Evolutionary conservation across 1,284 basidiomycete genomes (phyloP).

Genomic region (Thecaphora thlaspeos): DNA sequence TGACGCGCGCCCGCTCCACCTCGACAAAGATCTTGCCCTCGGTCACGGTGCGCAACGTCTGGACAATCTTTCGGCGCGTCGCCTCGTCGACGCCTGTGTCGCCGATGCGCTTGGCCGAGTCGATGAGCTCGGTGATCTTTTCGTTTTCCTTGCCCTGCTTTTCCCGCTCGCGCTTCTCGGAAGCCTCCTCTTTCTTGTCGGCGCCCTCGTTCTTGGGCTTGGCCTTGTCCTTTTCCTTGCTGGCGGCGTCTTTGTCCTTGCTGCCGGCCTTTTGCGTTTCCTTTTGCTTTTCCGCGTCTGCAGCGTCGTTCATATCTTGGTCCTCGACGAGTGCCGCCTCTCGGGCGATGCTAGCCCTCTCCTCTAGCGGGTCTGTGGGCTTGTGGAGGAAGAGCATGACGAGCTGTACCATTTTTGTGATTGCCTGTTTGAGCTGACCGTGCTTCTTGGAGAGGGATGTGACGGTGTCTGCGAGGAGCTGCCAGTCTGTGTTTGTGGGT

Average conservation of each 20-base stretch:
- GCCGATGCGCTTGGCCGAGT: conserved; percentile 42
- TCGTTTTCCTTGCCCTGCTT: conserved; percentile 48
- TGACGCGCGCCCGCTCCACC: conserved; percentile 87
- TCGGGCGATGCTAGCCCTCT: conserved; percentile 65
- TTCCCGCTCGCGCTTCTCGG: conserved; percentile 37
- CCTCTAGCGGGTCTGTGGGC: conserved; percentile 61
- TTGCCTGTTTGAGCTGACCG: conserved; percentile 88
- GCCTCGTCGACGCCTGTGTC: conserved; percentile 36
- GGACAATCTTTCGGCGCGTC: conserved; percentile 56
- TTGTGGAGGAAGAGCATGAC: conserved; percentile 50
- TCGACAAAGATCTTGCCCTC: conserved; percentile 99
- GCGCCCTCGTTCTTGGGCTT: conserved; percentile 26
- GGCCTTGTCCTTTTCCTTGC: conserved; percentile 24
- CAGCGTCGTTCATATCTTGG: conserved; percentile 27
- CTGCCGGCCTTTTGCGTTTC: conserved; percentile 19
- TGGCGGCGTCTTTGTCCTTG: conserved; percentile 26
- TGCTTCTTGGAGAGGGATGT: conserved; percentile 77
- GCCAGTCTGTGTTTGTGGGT: conserved; percentile 32
- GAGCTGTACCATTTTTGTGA: conserved; percentile 75
- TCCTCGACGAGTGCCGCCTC: conserved; percentile 20
- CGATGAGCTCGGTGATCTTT: conserved; percentile 40
- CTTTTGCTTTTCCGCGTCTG: conserved; percentile 15
- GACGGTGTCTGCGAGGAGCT: conserved; percentile 44
- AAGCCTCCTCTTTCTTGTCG: conserved; percentile 29
- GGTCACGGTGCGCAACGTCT: conserved; percentile 85